Percentiles rank a stretch among this genome's conserved stretches.
phyloP scores from a whole-genome alignment of 805 yeast genomes.

The Lachancea dasiensis region DNA sequence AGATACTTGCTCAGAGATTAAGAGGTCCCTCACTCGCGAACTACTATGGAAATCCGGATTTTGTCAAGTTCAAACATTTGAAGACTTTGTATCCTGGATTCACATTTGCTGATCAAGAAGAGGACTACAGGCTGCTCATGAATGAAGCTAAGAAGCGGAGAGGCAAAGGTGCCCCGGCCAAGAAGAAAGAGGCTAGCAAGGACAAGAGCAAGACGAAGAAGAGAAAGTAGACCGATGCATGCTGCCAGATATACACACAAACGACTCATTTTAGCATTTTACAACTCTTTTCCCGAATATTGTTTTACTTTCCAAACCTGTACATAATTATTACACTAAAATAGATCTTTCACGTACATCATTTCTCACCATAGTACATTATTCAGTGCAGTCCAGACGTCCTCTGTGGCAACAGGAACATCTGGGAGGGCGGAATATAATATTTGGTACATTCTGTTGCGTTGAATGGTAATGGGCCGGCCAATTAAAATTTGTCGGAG shows the following conservation, averaged over 20 bases:
- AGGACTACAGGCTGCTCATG: constrained; percentile 61
- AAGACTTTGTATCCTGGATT: constrained; percentile 45
- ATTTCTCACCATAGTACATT: constrained; percentile 3
- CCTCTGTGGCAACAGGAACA: constrained; percentile 26
- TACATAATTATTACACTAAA: too few relatives aligned
- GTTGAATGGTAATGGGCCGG: constrained; percentile 37
- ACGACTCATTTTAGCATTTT: background rate
- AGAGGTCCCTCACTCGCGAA: constrained; percentile 64
- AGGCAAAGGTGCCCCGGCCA: constrained; percentile 85
- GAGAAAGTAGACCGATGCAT: constrained; percentile 17
- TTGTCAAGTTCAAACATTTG: constrained; percentile 58
- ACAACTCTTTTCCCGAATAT: too few relatives aligned
- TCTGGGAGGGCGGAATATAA: constrained; percentile 50
- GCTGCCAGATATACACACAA: background rate
- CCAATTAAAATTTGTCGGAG: constrained; percentile 41
- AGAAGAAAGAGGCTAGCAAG: constrained; percentile 44
- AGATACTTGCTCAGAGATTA: constrained; percentile 58
- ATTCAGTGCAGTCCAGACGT: constrained; percentile 18
- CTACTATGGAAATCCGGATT: constrained; percentile 71
- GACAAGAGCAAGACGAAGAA: constrained; percentile 38
- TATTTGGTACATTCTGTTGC: constrained; percentile 44
- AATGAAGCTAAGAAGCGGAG: constrained; percentile 67
- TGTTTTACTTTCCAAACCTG: too few relatives aligned
- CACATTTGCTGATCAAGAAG: constrained; percentile 59
- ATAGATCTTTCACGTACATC: too few relatives aligned